Evolutionary conservation across 2,329 filamentous ascomycete genomes (phyloP), one percentile per base, ranked within the genome.

Genomic region (Magnaporthiopsis rhizophila): DNA sequence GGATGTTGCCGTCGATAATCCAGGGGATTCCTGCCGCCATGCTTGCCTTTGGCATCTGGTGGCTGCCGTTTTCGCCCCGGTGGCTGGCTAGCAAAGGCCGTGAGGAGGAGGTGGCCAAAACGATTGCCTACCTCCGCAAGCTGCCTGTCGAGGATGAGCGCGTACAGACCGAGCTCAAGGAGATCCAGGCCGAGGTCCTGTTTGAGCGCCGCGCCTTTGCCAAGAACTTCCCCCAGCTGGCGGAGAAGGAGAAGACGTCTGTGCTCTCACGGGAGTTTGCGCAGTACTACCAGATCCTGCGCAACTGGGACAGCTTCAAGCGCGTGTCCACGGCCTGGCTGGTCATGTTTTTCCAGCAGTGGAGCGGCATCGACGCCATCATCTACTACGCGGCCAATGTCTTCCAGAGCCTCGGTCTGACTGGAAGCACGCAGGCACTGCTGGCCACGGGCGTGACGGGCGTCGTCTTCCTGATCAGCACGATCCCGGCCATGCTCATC

Each of bases 391-490:
- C 61, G 8, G 30, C 86, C 0, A 86, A 84, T 1, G 82, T 90
- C 3, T 90, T 90, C 74, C 79, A 81, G 66, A 83, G 81, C 15
- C 83, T 90, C 57, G 87, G 88, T 18, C 77, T 90, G 18, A 80
- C 75, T 0, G 84, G 84, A 6, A 84, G 82, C 30, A 88, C 83
- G 64, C 82, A 81, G 5, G 80, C 81, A 15, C 80, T 88, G 65
- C 76, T 87, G 15, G 86, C 85, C 0, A 88, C 85, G 1, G 86
- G 86, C 28, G 81, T 88, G 62, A 87, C 86, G 66, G 86, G 85
- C 34, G 82, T 87, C 2, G 82, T 87, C 66, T 69, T 79, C 64
- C 72, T 78, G 32, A 45, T 71, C 3, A 71, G 69, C 12, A 74
- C 76, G 1, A n/a, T 66, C 21, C 61, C 61, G 9, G 61, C 61